Base-by-base conservation (phyloP, 2,329 filamentous ascomycete species). In the Clarireedia monteithiana region DNA sequence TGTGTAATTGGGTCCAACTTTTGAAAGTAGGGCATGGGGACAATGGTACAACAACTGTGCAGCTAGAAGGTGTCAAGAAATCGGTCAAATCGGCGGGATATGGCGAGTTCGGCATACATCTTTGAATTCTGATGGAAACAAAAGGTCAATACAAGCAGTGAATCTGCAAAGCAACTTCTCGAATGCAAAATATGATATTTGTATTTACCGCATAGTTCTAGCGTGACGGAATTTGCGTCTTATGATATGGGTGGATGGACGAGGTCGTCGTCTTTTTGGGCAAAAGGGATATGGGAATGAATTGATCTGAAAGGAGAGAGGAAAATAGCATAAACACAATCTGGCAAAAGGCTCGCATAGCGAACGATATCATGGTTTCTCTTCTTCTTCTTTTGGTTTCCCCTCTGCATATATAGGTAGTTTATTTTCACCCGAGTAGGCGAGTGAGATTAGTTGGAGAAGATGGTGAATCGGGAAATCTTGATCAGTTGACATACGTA, bases 181-280 rank as follows among this genome's bases (percentile, higher is more conserved):
- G 26, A n/a, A 23, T 40, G 36, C 46, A 50, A 49, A 27, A 27
- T 34, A 55, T 42, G 46, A 36, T 44, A 55, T 44, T 55, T 55
- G 53, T 55, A 55, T 55, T 50, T 55, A 55, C 46, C 17, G 50
- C 30, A 55, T 38, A 48, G 23, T 26, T 17, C 26, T 27, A 36
- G 17, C 40, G 17, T 40, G 23, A 53, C 27, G n/a, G 47, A 15
- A n/a, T n/a, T 55, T 42, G 17, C 45, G 38, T 44, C 40, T 17
- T 44, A 50, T 44, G 24, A 46, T 17, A 50, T 44, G 45, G 52
- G 44, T 24, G 24, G 44, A 23, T 20, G 23, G 23, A 40, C 30
- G 14, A 42, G 27, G 36, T 47, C 46, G 9, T 27, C 17, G 26
- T 17, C 17, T 53, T 38, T 34, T 34, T 3, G 10, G 39, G 42